These are phyloP conservation scores for Chernovozyma sophiae-reginae DNA, from an alignment of 1,139 yeast genomes.

Conservation along the genomic window DNA sequence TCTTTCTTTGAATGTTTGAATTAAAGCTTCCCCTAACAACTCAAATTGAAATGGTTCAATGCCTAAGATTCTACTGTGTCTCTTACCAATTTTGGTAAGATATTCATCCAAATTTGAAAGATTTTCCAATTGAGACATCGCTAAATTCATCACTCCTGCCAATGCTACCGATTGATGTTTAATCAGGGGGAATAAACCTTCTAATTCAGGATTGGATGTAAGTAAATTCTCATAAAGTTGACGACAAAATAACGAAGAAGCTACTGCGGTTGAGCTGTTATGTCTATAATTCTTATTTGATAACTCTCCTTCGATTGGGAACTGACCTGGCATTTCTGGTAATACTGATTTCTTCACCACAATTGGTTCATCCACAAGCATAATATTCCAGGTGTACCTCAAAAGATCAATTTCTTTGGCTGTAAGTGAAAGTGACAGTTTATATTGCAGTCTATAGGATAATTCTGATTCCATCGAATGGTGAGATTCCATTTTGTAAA, in stretches of 20 bases:
- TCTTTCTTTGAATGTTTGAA: slow-evolving; percentile 71
- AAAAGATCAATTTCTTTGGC: slow-evolving; percentile 36
- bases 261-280: slow-evolving; percentile 26
- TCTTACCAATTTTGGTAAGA: slow-evolving; percentile 61
- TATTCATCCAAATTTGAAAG: slow-evolving; percentile 51
- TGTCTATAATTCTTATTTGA: slow-evolving; percentile 7
- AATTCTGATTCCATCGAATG: slow-evolving; percentile 39
- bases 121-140: slow-evolving; percentile 45
- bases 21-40: slow-evolving; percentile 73
- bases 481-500: slow-evolving; percentile 11
- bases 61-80: slow-evolving; percentile 72
- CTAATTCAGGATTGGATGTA: slow-evolving; percentile 49
- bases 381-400: slow-evolving; percentile 42
- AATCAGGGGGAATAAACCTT: slow-evolving; percentile 58
- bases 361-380: slow-evolving; percentile 37
- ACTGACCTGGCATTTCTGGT: slow-evolving; percentile 30
- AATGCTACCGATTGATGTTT: slow-evolving; percentile 73
- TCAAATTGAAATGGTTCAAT: slow-evolving; percentile 72
- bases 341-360: slow-evolving; percentile 12
- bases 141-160: slow-evolving; percentile 73
- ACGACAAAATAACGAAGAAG: slow-evolving; percentile 52
- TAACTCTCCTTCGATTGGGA: slow-evolving; percentile 6
- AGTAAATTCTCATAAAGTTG: slow-evolving; percentile 61
- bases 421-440: slow-evolving; percentile 26
- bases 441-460: slow-evolving; percentile 23